phyloP scores from a whole-genome alignment of 2,329 filamentous ascomycete species.

The Kalaharituber pfeilii region DNA sequence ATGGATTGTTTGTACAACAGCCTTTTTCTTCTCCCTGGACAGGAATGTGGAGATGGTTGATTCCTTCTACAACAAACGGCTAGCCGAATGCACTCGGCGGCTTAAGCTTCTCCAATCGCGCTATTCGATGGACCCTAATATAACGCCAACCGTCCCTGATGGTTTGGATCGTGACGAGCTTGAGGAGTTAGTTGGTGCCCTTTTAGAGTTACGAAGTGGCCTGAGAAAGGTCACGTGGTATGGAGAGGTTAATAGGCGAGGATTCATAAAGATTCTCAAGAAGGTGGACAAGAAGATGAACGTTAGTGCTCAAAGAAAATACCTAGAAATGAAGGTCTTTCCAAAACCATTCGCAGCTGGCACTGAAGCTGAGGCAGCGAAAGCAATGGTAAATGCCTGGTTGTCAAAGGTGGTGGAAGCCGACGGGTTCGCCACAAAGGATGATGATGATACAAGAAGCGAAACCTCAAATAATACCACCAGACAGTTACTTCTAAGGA shows the following conservation, averaged over 20 bases:
- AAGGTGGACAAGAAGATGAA: slow-evolving; percentile 89
- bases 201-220: slow-evolving; percentile 74
- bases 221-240: slow-evolving; percentile 93
- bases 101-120: slow-evolving; percentile 74
- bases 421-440: slow-evolving; percentile 35
- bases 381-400: slow-evolving; percentile 74
- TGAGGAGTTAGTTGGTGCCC: slow-evolving; percentile 75
- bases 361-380: slow-evolving; percentile 37
- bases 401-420: slow-evolving; percentile 64
- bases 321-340: slow-evolving; percentile 80
- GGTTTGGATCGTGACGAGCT: slow-evolving; percentile 67
- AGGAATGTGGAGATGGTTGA: slow-evolving; percentile 96
- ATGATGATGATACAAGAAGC: slow-evolving; percentile 39
- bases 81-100: slow-evolving; percentile 64
- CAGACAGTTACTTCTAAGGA: slow-evolving; percentile 48
- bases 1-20: slow-evolving; percentile 35
- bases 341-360: slow-evolving; percentile 75
- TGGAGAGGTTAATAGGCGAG: slow-evolving; percentile 84
- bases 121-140: slow-evolving; percentile 34
- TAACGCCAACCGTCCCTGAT: slow-evolving; percentile 1
- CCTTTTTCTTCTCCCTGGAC: slow-evolving; percentile 92
- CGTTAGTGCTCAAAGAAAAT: slow-evolving; percentile 61
- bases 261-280: slow-evolving; percentile 97
- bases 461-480: slow-evolving; percentile 20
- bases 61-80: slow-evolving; percentile 92